Percentiles rank a stretch among this genome's conserved stretches.
These are phyloP conservation scores for Curvularia spicifera DNA, from an alignment of 2,329 filamentous ascomycete species.

Conservation along the genomic window DNA sequence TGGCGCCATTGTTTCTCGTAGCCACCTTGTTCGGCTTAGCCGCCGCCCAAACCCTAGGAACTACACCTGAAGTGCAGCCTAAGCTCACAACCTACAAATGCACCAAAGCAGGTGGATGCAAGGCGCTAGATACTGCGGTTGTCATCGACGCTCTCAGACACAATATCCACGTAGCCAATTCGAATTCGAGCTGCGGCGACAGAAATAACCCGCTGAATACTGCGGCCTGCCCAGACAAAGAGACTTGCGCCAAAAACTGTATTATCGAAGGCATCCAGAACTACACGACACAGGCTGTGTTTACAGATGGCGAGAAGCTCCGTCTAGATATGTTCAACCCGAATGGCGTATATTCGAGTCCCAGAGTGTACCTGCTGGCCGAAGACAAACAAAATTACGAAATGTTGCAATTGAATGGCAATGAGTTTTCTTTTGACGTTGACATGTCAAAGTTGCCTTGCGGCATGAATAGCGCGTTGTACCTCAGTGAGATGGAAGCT, in stretches of 20 bases:
- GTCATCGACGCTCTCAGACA: conserved; percentile 61
- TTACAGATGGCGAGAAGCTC: conserved; percentile 57
- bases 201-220: conserved; percentile 46
- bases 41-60: conserved; percentile 40
- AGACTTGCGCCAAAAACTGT: conserved; percentile 62
- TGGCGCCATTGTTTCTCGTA: conserved; percentile 24
- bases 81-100: conserved; percentile 61
- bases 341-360: conserved; percentile 49
- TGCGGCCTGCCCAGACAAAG: conserved; percentile 56
- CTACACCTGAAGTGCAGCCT: conserved; percentile 57
- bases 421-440: conserved; percentile 76
- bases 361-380: conserved; percentile 70
- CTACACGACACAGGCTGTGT: conserved; percentile 62
- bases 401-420: conserved; percentile 68
- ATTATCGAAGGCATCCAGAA: conserved; percentile 61
- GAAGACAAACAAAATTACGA: conserved; percentile 65
- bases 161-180: conserved; percentile 51
- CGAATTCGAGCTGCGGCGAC: conserved; percentile 42
- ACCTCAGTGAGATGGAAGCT: conserved; percentile 50
- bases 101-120: conserved; percentile 59
- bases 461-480: conserved; percentile 52
- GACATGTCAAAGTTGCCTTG: conserved; percentile 59
- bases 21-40: conserved; percentile 36
- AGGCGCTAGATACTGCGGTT: conserved; percentile 55
- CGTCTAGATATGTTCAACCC: conserved; percentile 53